phyloP scores from a whole-genome alignment of 345 rosid species.

The Cardamine chenopodiifolia region DNA sequence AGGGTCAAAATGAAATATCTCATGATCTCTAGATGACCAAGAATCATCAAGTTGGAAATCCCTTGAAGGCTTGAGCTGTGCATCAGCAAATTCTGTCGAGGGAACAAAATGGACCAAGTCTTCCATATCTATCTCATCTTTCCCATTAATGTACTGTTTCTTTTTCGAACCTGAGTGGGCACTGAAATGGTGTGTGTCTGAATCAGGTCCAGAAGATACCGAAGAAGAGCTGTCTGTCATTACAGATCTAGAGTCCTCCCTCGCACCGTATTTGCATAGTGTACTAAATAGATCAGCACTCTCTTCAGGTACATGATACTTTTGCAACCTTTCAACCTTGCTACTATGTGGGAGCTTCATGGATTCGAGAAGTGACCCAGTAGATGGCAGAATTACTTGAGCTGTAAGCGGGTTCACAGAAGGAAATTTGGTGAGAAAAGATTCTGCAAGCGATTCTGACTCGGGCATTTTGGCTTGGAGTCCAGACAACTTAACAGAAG shows the following conservation, averaged over 20 bases:
- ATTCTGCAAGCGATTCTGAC: conserved; percentile 87
- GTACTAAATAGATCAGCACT: conserved; percentile 65
- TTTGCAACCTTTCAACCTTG: conserved; percentile 57
- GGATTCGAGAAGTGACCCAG: conserved; percentile 61
- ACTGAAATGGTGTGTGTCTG: conserved; percentile 52
- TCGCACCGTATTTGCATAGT: conserved; percentile 75
- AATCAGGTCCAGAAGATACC: conserved; percentile 73
- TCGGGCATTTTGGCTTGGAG: conserved; percentile 70
- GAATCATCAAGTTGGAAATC: conserved; percentile 41
- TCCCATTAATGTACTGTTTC: conserved; percentile 41
- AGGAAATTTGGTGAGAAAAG: conserved; percentile 88
- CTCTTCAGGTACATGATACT: conserved; percentile 69
- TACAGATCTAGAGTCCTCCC: conserved; percentile 88
- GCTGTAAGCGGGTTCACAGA: conserved; percentile 88
- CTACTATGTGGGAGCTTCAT: conserved; percentile 62
- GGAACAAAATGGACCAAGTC: conserved; percentile 48
- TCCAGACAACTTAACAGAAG: conserved; percentile 49
- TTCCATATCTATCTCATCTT: conserved; percentile 46
- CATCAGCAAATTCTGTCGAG: conserved; percentile 44
- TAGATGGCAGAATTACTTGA: conserved; percentile 73
- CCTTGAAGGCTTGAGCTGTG: conserved; percentile 45
- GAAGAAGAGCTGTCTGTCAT: conserved; percentile 94
- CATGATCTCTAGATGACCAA: conserved; percentile 50
- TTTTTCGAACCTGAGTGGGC: conserved; percentile 52
- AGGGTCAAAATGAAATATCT: conserved; percentile 48